These are phyloP conservation scores for Russula ochroleuca DNA, from an alignment of 768 basidiomycete genomes.

Conservation along the genomic window DNA sequence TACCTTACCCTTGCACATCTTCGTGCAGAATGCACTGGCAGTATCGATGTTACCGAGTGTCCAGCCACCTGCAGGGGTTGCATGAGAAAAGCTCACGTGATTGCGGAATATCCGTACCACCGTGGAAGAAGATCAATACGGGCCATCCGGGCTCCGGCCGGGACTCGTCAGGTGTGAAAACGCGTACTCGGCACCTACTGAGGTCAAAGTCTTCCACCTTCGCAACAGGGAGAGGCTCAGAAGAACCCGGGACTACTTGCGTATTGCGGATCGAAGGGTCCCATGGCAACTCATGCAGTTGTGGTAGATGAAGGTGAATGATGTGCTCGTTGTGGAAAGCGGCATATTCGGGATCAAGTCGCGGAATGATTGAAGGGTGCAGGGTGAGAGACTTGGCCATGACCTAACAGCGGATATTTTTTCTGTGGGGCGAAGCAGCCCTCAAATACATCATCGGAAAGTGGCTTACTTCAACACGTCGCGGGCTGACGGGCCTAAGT, in stretches of 20 bases:
- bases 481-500: constrained; percentile 3
- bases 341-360: constrained; percentile 64
- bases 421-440: constrained; percentile 8
- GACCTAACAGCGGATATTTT: too few species aligned
- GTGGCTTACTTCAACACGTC: background rate
- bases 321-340: constrained; percentile 54
- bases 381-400: constrained; percentile 45
- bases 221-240: constrained; percentile 53
- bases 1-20: constrained; percentile 50
- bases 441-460: constrained; percentile 14
- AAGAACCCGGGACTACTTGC: constrained; percentile 53
- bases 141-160: constrained; percentile 61
- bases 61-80: constrained; percentile 56
- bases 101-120: constrained; percentile 42
- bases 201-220: constrained; percentile 50
- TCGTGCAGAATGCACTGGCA: constrained; percentile 58
- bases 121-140: constrained; percentile 69
- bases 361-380: constrained; percentile 54
- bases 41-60: constrained; percentile 61
- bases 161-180: constrained; percentile 56
- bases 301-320: constrained; percentile 42
- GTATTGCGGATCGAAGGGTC: constrained; percentile 50
- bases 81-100: background rate
- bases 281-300: constrained; percentile 60
- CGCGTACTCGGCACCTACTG: constrained; percentile 51